Evolutionary conservation across 1,284 basidiomycete genomes (phyloP), one percentile per base, ranked within the genome.

Genomic region (Phellinidium pouzarii): DNA sequence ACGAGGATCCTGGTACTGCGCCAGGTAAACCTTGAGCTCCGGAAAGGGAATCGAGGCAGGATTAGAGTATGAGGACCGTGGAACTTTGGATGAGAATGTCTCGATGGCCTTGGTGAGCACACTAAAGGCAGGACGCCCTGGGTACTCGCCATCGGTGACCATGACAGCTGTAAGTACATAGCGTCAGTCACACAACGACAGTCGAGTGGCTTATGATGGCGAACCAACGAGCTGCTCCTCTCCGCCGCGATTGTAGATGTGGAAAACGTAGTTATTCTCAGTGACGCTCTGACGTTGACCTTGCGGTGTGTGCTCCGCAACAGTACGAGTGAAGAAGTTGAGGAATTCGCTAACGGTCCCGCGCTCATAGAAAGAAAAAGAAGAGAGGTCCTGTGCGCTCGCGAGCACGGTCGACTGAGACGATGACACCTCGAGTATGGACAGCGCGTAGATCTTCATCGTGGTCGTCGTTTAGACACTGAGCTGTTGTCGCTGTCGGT

Each of bases 1-100:
- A 59, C 87, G 81, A 6, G 96, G 96, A 69, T 99, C 96, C 73
- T 99, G 96, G 71, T 97, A 99, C 71, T 95, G 94, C 66, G 81
- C 75, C 46, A 99, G 71, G 68, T 94, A 98, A 14, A 78, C 80
- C 48, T 83, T 78, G 59, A 93, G 76, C 53, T 90, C 84, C 45
- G 78, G 79, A 73, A 81, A 90, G 45, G 70, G 82, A 62, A 89
- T 84, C 1, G 80, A 64, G 1, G 76, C 64, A 6, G 84, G 83
- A 53, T 78, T 82, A 55, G 69, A 66, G 66, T 79, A 89, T 44
- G 84, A 76, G 2, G 81, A 72, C 62, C 83, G 78, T 5, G 87
- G 86, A 1, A 93, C 79, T 71, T 90, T 85, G 53, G 85, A 73
- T 5, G 83, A 78, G 65, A 96, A 97, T 58, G 99, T 95, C 61